A percentile compares a stretch with the other conserved stretches of the same genome.
Conservation (phyloP, 306 rosid species). For the Ammopiptanthus mongolicus region DNA sequence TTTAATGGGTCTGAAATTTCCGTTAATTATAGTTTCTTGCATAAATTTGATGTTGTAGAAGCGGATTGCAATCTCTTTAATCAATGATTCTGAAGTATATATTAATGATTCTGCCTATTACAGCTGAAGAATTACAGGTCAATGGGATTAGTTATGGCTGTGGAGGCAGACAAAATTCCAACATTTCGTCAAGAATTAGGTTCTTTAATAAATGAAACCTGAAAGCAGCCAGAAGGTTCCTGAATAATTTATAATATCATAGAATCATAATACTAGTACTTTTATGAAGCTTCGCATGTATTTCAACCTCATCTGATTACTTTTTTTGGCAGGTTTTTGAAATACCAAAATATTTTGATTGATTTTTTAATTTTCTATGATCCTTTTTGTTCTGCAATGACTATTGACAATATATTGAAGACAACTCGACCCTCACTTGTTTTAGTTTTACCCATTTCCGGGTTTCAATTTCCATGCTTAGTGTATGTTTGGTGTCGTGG, state of each 20-base stretch:
- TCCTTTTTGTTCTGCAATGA: background rate
- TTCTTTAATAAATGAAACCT: constrained; percentile 42
- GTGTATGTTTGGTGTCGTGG: no score
- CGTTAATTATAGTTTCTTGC: constrained; percentile 9
- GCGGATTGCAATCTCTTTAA: background rate
- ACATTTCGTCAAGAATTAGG: constrained; percentile 55
- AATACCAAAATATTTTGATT: constrained; percentile 20
- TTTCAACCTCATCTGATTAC: background rate
- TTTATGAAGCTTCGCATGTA: background rate
- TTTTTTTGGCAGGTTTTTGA: background rate
- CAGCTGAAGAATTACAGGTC: constrained; percentile 57
- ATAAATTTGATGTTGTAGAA: background rate
- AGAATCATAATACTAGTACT: background rate
- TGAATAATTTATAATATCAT: background rate
- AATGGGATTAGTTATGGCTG: constrained; percentile 61
- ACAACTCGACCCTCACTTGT: background rate
- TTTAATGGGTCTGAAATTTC: background rate
- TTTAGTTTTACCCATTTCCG: background rate
- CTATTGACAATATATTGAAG: background rate
- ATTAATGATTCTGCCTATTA: background rate
- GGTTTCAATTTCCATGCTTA: background rate
- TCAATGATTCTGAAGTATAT: constrained; percentile 20
- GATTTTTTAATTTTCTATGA: background rate
- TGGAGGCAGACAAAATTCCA: constrained; percentile 49
- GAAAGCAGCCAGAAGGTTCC: constrained; percentile 13